Base-by-base conservation (phyloP, 2,329 filamentous ascomycete genomes). In the Fusarium sp. region DNA sequence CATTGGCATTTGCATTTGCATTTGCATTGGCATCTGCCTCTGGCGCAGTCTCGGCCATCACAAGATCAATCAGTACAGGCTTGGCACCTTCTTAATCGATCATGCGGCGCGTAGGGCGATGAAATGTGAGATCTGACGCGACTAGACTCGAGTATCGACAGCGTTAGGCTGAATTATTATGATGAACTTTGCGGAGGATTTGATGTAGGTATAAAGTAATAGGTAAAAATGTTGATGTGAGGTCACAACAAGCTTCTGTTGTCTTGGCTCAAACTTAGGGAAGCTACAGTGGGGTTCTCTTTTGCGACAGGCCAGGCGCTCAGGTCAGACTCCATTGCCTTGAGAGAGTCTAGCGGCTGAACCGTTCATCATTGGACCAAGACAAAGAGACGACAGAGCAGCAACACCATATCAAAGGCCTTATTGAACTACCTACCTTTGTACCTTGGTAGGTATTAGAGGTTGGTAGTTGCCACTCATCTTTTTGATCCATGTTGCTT, bases 11-110 rank as follows among this genome's bases (percentile, higher is more conserved):
- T 25, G 29, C 25, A 59, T 44, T 30, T n/a, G 38, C 22, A 57
- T 59, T 25, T 52, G 32, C 22, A 57, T 59, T 25, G 42, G 32
- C 46, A 42, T 66, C 63, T 59, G 61, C 32, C 42, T 65, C 46
- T 50, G 34, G 45, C 38, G 27, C 61, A 59, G 46, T 51, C 53
- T 60, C 61, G 9, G 53, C 32, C 63, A 65, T 65, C 53, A 60
- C 40, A 22, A 38, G 45, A 50, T 50, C 42, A 43, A 32, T 25
- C 42, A 34, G 45, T 25, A 20, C 18, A 59, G 54, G 40, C 45
- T 44, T 50, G 38, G 45, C 45, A 43, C 63, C 32, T 53, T 53
- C 50, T 43, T n/a, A 29, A 47, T 52, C 22, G 45, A 51, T 59
- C 38, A 42, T 53, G 24, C 34, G 50, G 50, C 50, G 43, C 22